Base-by-base conservation (phyloP, 495 filamentous ascomycete species). In the Xanthoparmelia taractica region DNA sequence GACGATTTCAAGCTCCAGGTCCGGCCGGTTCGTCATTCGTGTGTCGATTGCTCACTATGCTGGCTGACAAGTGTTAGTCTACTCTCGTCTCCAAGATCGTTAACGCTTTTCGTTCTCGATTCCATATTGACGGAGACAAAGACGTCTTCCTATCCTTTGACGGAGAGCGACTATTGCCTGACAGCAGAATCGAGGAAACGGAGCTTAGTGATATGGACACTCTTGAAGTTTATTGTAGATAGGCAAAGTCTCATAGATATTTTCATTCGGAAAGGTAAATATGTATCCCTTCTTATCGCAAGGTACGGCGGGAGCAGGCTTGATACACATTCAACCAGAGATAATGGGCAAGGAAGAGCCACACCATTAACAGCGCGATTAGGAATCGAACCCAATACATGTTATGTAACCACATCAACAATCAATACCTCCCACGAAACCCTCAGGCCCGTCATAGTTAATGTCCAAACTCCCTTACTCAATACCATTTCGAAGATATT, bases 161-260 rank as follows among this genome's bases (percentile, higher is more conserved):
- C 66, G 93, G 93, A 23, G 92, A 96, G 54, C 74, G 76, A 52
- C 73, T 96, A 31, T 80, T 84, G 2, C 80, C 84, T 0, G 77
- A 84, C 5, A 77, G 79, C n/a, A 78, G 75, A n/a, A 76, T 96
- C 7, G 75, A 72, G 25, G 84, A 88, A 43, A 78, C 88, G n/a
- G 92, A 95, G 17, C 78, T 97, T 45, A 82, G 81, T 18, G 89
- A 97, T 67, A 79, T 85, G 73, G 92, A 95, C 69, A 79, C 84
- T 59, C 70, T 96, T 43, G 91, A 96, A n/a, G 47, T 50, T 17
- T 50, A 50, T 27, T 48, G 10, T 27, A 48, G 45, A 27, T 48
- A 48, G 25, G 23, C 13, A 29, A 50, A 27, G 25, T 50, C 4
- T 1, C 47, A 15, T 12, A 29, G 25, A 17, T 17, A 29, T 10